Evolutionary conservation across 805 yeast genomes (phyloP).

Genomic region (Sungouiella blattae): DNA sequence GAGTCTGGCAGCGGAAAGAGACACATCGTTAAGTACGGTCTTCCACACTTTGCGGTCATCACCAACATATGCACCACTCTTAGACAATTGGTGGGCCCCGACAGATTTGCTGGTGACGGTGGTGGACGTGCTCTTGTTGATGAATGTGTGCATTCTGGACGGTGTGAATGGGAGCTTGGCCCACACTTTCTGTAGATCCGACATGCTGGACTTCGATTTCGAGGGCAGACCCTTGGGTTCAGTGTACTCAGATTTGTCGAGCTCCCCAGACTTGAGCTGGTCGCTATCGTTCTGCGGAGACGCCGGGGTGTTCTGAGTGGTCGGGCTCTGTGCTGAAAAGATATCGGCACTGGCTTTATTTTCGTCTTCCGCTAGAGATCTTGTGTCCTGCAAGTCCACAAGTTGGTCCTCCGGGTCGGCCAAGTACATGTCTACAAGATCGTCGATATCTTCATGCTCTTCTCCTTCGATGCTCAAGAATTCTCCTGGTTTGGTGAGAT

Average conservation of each 20-base stretch:
- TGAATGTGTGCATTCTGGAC: not conserved
- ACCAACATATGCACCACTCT: conserved; percentile 1
- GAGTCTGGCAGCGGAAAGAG: conserved; percentile 34
- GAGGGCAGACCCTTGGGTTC: too few relatives aligned
- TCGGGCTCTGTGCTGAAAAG: not conserved
- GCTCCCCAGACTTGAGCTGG: not conserved
- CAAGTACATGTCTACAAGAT: conserved; percentile 9
- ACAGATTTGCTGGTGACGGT: not conserved
- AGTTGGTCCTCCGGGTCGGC: not conserved
- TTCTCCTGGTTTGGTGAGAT: conserved; percentile 28
- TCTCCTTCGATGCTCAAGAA: conserved; percentile 21
- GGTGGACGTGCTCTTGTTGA: not conserved
- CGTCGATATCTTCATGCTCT: conserved; percentile 9
- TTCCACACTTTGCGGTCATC: conserved; percentile 23
- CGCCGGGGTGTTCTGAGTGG: not conserved
- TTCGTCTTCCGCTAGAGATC: not conserved
- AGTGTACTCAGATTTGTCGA: not conserved
- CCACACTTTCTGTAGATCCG: not conserved
- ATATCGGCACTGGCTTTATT: not conserved
- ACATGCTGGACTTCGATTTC: not conserved
- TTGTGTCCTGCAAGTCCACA: not conserved
- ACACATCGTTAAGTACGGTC: conserved; percentile 28
- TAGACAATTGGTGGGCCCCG: not conserved
- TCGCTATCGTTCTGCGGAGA: not conserved
- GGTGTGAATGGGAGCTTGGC: not conserved